Conservation (phyloP, 179 eudicot genomes). For the Actinidia polygama region DNA sequence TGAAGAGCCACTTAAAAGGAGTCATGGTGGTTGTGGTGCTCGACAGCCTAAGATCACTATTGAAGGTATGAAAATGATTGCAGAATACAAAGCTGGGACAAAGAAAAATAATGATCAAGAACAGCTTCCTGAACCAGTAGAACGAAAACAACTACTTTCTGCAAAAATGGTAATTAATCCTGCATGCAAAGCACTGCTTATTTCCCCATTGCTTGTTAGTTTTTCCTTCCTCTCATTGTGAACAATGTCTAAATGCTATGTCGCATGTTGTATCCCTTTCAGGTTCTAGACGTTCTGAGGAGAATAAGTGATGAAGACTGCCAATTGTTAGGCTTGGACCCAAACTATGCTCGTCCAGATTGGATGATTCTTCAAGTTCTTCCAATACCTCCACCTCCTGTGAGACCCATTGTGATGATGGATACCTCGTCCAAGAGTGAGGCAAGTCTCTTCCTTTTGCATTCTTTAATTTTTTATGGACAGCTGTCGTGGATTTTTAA, state of each 20-base stretch:
- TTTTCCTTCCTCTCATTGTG: not conserved
- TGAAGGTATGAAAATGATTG: too few relatives aligned
- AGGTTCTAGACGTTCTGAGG: too few relatives aligned
- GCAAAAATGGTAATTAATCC: constrained; percentile 50
- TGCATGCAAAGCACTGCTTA: not conserved
- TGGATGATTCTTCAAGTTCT: too few relatives aligned
- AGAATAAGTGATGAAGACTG: too few relatives aligned
- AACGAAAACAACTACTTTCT: constrained; percentile 80
- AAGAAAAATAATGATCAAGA: constrained; percentile 75
- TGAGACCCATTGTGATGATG: too few relatives aligned
- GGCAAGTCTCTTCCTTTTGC: not conserved
- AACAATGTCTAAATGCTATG: not conserved
- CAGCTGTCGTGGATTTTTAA: not conserved
- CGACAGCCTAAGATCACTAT: constrained; percentile 75
- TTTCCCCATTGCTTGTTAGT: not conserved
- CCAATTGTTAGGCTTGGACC: too few relatives aligned
- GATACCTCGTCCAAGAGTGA: too few relatives aligned
- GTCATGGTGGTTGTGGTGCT: constrained; percentile 96
- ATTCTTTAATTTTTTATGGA: not conserved
- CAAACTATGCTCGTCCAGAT: too few relatives aligned
- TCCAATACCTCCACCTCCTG: too few relatives aligned
- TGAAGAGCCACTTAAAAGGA: constrained; percentile 71
- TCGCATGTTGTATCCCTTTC: too few relatives aligned
- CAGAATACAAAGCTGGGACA: too few relatives aligned
- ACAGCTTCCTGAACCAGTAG: constrained; percentile 94